Evolutionary conservation across 2,329 filamentous ascomycete genomes (phyloP).

Genomic region (Diplodia scrobiculata): DNA sequence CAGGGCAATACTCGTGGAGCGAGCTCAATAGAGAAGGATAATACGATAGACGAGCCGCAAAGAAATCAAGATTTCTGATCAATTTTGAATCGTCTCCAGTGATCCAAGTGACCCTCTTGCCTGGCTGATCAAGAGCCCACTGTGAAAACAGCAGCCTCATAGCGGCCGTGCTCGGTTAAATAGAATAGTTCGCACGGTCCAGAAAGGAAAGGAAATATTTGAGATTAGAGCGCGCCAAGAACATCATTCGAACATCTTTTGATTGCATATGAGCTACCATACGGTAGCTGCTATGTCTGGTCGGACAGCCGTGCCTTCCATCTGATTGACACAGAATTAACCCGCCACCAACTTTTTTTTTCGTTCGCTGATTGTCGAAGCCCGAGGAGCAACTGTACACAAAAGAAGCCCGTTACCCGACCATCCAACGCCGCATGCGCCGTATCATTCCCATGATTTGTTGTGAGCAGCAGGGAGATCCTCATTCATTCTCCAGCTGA

Average conservation of each 20-base stretch:
- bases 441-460: conserved; percentile 24
- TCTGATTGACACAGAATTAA: conserved; percentile 4
- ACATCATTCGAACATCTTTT: conserved; percentile 19
- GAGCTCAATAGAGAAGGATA: background rate
- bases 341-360: background rate
- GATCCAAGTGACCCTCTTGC: background rate
- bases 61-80: conserved; percentile 3
- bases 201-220: background rate
- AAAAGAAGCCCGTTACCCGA: conserved; percentile 23
- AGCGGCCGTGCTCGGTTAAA: background rate
- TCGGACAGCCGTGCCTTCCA: background rate
- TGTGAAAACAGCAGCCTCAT: background rate
- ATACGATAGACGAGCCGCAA: conserved; percentile 4
- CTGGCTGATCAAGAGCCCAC: background rate
- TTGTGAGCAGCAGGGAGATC: conserved; percentile 20
- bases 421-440: conserved; percentile 21
- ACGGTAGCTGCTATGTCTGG: conserved; percentile 3
- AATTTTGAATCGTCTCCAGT: background rate
- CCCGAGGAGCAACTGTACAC: conserved; percentile 19
- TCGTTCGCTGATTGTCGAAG: conserved; percentile 16
- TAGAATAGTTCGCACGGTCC: background rate
- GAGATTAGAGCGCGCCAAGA: background rate
- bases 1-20: background rate
- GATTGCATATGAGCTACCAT: conserved; percentile 13
- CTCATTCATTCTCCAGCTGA: background rate